These are phyloP conservation scores for Daldinia loculata DNA, from an alignment of 495 filamentous ascomycete species.

Conservation along the genomic window DNA sequence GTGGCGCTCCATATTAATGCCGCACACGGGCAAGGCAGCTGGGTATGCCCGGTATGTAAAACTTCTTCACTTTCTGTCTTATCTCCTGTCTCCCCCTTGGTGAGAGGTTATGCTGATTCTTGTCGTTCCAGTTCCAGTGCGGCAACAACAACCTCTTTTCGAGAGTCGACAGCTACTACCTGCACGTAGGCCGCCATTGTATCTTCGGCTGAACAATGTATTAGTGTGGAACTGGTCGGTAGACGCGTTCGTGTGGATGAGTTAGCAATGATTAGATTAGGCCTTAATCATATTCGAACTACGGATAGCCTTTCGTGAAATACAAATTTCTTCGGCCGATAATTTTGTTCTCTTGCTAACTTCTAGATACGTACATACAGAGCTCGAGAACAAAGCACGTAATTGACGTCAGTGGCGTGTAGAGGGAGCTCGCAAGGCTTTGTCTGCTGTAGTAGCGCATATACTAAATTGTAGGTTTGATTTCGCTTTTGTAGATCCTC, in stretches of 20 bases:
- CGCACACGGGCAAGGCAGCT: not conserved
- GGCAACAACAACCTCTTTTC: not conserved
- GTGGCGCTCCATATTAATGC: too few species aligned
- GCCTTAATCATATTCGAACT: not conserved
- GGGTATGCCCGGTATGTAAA: not conserved
- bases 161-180: too few species aligned
- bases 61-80: not conserved
- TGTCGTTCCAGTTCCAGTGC: not conserved
- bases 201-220: too few species aligned
- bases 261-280: too few species aligned
- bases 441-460: constrained; percentile 8
- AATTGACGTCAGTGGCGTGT: constrained; percentile 24
- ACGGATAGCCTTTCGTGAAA: not conserved
- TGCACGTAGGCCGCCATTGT: too few species aligned
- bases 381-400: constrained; percentile 3
- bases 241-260: not conserved
- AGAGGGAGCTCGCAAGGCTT: constrained; percentile 13
- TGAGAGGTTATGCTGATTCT: not conserved
- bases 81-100: not conserved
- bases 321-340: not conserved
- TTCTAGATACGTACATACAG: not conserved
- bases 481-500: constrained; percentile 35
- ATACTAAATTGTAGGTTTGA: constrained; percentile 20
- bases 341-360: not conserved
- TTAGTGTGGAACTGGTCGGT: not conserved